Base-by-base conservation (phyloP, 2,329 filamentous ascomycete species). In the Pleoardoris graminearum region DNA sequence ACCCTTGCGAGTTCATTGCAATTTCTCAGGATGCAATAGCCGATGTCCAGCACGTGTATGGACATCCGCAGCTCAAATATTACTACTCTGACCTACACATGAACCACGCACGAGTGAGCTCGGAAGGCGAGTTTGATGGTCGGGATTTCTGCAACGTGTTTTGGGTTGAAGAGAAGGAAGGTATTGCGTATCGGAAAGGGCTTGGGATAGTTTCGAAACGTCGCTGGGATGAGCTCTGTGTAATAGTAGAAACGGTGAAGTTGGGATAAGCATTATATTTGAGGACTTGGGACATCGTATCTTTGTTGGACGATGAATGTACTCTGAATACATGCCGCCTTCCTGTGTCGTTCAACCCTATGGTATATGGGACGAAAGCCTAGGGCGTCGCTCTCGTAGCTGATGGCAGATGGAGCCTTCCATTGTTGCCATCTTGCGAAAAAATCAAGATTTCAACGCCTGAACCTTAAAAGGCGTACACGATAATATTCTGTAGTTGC, bases 61-160 rank as follows among this genome's bases (percentile, higher is more conserved):
- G 35, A 10, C 30, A 45, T 16, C 17, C 17, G 2, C 7, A n/a
- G 14, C 19, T 45, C 12, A 19, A 2, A 3, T 10, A 43, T 19
- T 30, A 45, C 12, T 23, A 16, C n/a, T 25, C 4, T 17, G 5
- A 12, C 8, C 12, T 17, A n/a, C 8, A 8, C 16, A 7, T 3
- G 14, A 36, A 36, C 17, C 4, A 16, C 8, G 8, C 14, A 8
- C 5, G 4, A 3, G 4, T 17, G 3, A 7, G n/a, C 23, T 7
- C n/a, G 14, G 14, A 6, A 7, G 4, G n/a, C 2, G 29, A 19
- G 6, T 4, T 4, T 32, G 29, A 27, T 7, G 41, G 29, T 21
- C 7, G 16, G 16, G 23, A 30, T 3, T 51, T 51, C 19, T 46
- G 33, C 16, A 51, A 51, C 25, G 48, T 51, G 4, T 23, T 51